Percentiles rank a stretch among this genome's conserved stretches.
Conservation (phyloP, 345 rosid species). For the Adansonia digitata region DNA sequence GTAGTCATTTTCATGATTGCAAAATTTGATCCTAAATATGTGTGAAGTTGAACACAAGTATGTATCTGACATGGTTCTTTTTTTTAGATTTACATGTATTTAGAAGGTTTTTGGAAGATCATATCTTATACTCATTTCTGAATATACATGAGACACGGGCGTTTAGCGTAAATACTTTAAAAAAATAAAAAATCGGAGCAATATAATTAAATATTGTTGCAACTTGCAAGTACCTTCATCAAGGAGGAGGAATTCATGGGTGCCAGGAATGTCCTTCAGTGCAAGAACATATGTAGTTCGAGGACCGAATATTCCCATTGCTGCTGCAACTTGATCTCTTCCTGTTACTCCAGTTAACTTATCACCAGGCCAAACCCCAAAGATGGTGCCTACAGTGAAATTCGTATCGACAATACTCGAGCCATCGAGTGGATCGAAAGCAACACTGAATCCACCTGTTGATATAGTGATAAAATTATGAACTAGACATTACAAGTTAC, state of each 20-base stretch:
- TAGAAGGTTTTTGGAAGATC: too few relatives aligned
- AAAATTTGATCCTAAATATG: background rate
- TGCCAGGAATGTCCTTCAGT: slow-evolving; percentile 78
- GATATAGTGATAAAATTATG: background rate
- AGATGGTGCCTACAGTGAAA: slow-evolving; percentile 89
- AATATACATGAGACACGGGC: too few relatives aligned
- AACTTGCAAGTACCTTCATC: slow-evolving; percentile 72
- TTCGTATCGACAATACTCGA: slow-evolving; percentile 85
- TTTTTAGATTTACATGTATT: too few relatives aligned
- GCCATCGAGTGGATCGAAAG: slow-evolving; percentile 89
- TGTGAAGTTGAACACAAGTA: too few relatives aligned
- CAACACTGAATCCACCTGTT: slow-evolving; percentile 87
- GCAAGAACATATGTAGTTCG: slow-evolving; percentile 88
- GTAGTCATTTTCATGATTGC: background rate
- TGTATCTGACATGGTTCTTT: too few relatives aligned
- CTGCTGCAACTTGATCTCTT: slow-evolving; percentile 89
- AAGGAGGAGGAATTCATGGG: slow-evolving; percentile 96
- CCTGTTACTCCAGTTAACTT: slow-evolving; percentile 78
- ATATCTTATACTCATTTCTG: too few relatives aligned
- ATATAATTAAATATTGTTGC: background rate
- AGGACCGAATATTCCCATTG: slow-evolving; percentile 96
- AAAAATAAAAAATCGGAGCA: too few relatives aligned
- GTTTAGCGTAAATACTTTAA: too few relatives aligned
- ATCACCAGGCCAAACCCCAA: slow-evolving; percentile 99
- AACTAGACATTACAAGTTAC: background rate